A percentile compares a stretch with the other conserved stretches of the same genome.
These are phyloP conservation scores for Apiotrichum sp. DNA, from an alignment of 1,284 basidiomycete genomes.

Conservation along the genomic window DNA sequence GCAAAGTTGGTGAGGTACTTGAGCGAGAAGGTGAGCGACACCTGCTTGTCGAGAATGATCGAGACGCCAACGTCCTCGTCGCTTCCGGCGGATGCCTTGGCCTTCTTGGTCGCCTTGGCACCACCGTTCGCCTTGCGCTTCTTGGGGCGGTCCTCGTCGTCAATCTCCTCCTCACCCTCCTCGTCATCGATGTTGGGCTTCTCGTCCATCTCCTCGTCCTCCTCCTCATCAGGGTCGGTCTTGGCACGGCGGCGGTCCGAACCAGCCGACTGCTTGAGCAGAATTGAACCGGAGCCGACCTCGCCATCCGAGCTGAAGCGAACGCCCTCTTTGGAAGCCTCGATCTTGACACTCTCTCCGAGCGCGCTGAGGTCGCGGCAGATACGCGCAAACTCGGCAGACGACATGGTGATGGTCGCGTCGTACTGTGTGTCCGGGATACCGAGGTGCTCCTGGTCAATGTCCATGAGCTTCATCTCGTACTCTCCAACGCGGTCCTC, in stretches of 20 bases:
- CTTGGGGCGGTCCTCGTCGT: constrained; percentile 37
- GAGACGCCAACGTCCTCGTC: constrained; percentile 55
- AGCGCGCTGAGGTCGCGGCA: constrained; percentile 87
- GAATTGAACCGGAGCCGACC: constrained; percentile 81
- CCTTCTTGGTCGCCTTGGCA: constrained; percentile 53
- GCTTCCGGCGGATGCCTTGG: constrained; percentile 51
- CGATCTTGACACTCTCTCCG: constrained; percentile 92
- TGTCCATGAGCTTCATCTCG: constrained; percentile 99
- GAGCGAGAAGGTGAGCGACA: constrained; percentile 89
- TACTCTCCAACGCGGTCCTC: constrained; percentile 94
- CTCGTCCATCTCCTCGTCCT: constrained; percentile 49
- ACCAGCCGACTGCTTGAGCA: constrained; percentile 65
- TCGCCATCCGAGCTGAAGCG: constrained; percentile 93
- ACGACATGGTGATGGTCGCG: constrained; percentile 81
- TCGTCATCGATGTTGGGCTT: constrained; percentile 50
- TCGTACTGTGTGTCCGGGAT: constrained; percentile 99
- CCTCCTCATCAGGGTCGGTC: constrained; percentile 53
- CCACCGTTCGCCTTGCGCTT: constrained; percentile 44
- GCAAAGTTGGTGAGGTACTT: constrained; percentile 98
- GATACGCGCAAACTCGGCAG: constrained; percentile 83
- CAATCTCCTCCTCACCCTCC: constrained; percentile 49
- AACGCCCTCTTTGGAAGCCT: constrained; percentile 93
- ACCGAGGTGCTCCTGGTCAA: constrained; percentile 89
- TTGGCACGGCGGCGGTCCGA: constrained; percentile 46
- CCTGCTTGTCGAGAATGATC: constrained; percentile 85